Percentiles rank a stretch among this genome's conserved stretches.
phyloP scores from a whole-genome alignment of 768 basidiomycete genomes.

The Gloeostereum incarnatum region DNA sequence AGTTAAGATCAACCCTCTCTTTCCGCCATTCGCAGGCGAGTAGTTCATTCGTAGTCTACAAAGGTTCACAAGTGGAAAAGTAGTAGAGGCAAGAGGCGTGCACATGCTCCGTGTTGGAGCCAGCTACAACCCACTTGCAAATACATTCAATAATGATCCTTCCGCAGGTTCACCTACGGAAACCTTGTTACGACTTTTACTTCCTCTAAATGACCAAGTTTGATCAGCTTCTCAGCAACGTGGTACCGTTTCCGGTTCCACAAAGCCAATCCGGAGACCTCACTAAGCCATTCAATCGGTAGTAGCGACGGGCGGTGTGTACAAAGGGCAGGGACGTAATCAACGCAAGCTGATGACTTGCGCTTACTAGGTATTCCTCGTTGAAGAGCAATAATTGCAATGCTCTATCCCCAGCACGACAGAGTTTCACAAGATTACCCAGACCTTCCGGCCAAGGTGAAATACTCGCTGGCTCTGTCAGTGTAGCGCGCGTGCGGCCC shows the following conservation, averaged over 20 bases:
- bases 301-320: slow-evolving; percentile 88
- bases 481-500: slow-evolving; percentile 84
- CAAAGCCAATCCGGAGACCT: slow-evolving; percentile 74
- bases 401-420: slow-evolving; percentile 83
- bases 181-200: slow-evolving; percentile 80
- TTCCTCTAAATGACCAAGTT: slow-evolving; percentile 82
- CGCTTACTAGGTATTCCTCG: slow-evolving; percentile 86
- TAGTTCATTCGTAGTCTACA: slow-evolving; percentile 10
- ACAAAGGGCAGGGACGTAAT: slow-evolving; percentile 89
- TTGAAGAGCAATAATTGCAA: slow-evolving; percentile 91
- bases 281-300: slow-evolving; percentile 89
- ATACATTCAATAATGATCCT: slow-evolving; percentile 54
- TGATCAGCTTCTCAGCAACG: slow-evolving; percentile 48
- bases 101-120: slow-evolving; percentile 20
- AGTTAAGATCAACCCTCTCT: not conserved
- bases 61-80: slow-evolving; percentile 1
- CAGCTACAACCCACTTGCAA: slow-evolving; percentile 21
- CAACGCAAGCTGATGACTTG: slow-evolving; percentile 84
- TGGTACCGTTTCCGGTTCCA: slow-evolving; percentile 42
- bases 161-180: slow-evolving; percentile 79
- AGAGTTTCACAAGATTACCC: slow-evolving; percentile 72
- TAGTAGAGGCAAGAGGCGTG: slow-evolving; percentile 17
- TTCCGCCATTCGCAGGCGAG: slow-evolving; percentile 8
- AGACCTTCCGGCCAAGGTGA: slow-evolving; percentile 68
- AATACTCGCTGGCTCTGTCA: slow-evolving; percentile 83